Evolutionary conservation across 2,329 filamentous ascomycete genomes (phyloP), one percentile per base, ranked within the genome.

Genomic region (Talaromyces atroroseus): DNA sequence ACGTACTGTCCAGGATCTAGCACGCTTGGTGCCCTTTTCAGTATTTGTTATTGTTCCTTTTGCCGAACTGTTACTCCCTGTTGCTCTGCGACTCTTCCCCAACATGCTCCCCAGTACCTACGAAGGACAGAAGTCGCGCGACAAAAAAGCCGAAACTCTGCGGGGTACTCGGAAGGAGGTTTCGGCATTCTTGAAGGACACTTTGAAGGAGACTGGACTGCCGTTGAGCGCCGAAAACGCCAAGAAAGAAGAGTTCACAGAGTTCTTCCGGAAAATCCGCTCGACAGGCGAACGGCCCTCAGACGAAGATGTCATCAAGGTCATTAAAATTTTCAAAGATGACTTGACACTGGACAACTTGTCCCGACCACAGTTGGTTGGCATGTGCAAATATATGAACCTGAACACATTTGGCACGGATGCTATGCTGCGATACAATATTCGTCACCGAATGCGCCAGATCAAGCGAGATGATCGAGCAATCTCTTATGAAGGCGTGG

Each of bases 271-370:
- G 71, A 99, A 99, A 79, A 84, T 97, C 60, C 82, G 94, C 54
- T 86, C 90, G 18, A 96, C 92, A 1, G 94, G 92, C 61, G 92
- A 97, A 77, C 81, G 87, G 47, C 94, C 94, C 1, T 94, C 89
- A 4, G 83, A 86, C 54, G 83, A 92, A 63, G 94, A 99, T 69
- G 90, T 99, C 61, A 95, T 99, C 80, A 96, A 94, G 76, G 92
- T 99, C 61, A 97, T 94, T 85, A 95, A 96, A 81, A 88, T 95
- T 62, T 99, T 99, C 84, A 95, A 94, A 73, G 94, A 99, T 70
- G 94, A 99, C 72, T 72, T 99, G 66, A 99, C 94, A 0, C 81
- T 99, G 32, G 94, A 99, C 83, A 99, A 99, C 76, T 78, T 99
- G 62, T 96, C 92, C 18, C 84, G 94, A 61, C 94, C 94, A 16